Conservation (phyloP, 768 basidiomycete genomes). For the Psilocybe cyanescens region DNA sequence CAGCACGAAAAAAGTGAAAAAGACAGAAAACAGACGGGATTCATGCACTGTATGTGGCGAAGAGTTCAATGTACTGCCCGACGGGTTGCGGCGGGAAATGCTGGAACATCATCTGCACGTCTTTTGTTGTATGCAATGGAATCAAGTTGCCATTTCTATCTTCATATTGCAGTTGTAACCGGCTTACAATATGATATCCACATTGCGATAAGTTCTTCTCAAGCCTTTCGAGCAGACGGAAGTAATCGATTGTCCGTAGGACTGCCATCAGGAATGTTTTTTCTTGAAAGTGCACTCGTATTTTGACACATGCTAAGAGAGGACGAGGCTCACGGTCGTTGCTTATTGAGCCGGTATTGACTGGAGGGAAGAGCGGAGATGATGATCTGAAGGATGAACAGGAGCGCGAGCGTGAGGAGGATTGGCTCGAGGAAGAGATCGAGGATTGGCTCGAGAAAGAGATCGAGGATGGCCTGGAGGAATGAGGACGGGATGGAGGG, state of each 20-base stretch:
- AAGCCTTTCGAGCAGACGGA: not conserved
- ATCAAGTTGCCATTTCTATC: not conserved
- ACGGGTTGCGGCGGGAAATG: not conserved
- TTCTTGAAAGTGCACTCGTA: not conserved
- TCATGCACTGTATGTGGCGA: no score
- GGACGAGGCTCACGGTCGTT: not conserved
- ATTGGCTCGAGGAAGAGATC: not conserved
- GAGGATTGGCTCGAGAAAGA: not conserved
- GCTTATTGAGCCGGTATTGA: not conserved
- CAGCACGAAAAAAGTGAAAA: no score
- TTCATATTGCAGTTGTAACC: not conserved
- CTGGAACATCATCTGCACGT: not conserved
- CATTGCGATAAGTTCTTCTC: not conserved
- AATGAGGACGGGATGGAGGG: not conserved
- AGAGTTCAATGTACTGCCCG: not conserved
- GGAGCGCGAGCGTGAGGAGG: not conserved
- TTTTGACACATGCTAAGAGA: not conserved
- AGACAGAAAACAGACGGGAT: no score
- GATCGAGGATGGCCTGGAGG: not conserved
- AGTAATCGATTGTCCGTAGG: not conserved
- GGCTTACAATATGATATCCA: not conserved
- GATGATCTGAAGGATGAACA: not conserved
- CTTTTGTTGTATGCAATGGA: not conserved
- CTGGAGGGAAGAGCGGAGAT: not conserved
- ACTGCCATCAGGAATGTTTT: not conserved